A percentile compares a stretch with the other conserved stretches of the same genome.
These are phyloP conservation scores for Psilocybe cubensis DNA, from an alignment of 768 basidiomycete species.

Conservation along the genomic window DNA sequence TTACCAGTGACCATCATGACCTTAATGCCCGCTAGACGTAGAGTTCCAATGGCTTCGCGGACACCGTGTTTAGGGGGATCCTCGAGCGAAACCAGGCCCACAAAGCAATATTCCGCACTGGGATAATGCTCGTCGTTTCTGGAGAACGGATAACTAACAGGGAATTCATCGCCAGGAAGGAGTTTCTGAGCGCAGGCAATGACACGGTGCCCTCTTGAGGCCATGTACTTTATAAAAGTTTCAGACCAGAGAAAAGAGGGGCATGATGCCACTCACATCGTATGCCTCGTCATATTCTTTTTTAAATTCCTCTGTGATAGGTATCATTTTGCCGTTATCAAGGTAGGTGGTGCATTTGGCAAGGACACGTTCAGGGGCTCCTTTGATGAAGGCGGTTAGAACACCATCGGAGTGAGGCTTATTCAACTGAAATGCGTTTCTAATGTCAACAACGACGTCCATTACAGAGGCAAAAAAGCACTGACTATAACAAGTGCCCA, in stretches of 20 bases:
- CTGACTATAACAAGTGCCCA: conserved; percentile 72
- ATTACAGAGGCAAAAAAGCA: conserved; percentile 6
- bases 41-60: conserved; percentile 71
- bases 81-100: conserved; percentile 67
- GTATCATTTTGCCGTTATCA: conserved; percentile 48
- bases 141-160: conserved; percentile 51
- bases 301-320: conserved; percentile 61
- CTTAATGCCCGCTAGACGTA: conserved; percentile 72
- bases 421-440: conserved; percentile 43
- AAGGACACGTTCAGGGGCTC: conserved; percentile 70
- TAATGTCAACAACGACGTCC: background rate
- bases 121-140: conserved; percentile 60
- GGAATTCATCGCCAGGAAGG: conserved; percentile 52
- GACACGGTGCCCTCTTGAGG: conserved; percentile 74
- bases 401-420: conserved; percentile 53
- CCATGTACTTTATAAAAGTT: conserved; percentile 59
- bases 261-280: conserved; percentile 40
- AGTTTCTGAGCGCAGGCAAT: conserved; percentile 72
- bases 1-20: conserved; percentile 78
- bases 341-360: conserved; percentile 66
- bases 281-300: conserved; percentile 62
- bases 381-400: conserved; percentile 64
- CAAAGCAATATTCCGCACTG: conserved; percentile 59
- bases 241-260: background rate
- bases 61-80: conserved; percentile 76